Base-by-base conservation (phyloP, 2,329 filamentous ascomycete genomes). In the Colletotrichum cuscutae region DNA sequence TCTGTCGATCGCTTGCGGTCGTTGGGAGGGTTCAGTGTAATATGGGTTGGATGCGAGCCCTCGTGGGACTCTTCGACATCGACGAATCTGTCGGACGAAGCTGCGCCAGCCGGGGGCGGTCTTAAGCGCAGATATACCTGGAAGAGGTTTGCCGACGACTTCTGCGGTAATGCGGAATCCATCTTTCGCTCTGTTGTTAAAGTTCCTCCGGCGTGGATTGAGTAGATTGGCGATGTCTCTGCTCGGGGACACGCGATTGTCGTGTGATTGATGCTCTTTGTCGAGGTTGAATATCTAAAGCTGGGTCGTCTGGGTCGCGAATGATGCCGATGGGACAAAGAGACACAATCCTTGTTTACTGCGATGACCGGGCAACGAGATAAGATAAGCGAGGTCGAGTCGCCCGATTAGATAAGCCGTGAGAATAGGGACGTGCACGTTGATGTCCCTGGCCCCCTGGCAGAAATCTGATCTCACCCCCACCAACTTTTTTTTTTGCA, bases 1-100 rank as follows among this genome's bases (percentile, higher is more conserved):
- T 99, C 97, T 46, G 98, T 91, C 1, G 95, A 95, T 58, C 95
- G 91, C 77, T 96, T 94, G 69, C 96, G 90, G 74, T 98, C 96
- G 75, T 91, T 93, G 2, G 95, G 94, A 0, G 95, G 95, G 77
- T 94, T 94, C 19, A 95, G 82, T 0, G 91, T 94, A 75, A 95
- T 93, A 79, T 95, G 92, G 1, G 91, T 94, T 0, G 93, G 87
- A 28, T 78, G 81, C 56, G 79, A 83, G 74, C 79, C 82, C 64
- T 81, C 76, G 19, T 82, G 82, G 4, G 88, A 83, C 22, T 86
- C 80, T 80, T 98, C 95, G 63, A 98, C 93, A 8, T 91, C 89
- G 58, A 98, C 87, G 80, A 97, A 97, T 64, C 94, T 91, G 72
- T 95, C 92, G 0, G 85, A 79, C 74, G 81, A 77, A 57, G 83